A percentile compares a stretch with the other conserved stretches of the same genome.
These are phyloP conservation scores for Ganoderma lingzhi DNA, from an alignment of 1,284 basidiomycete genomes.

Conservation along the genomic window DNA sequence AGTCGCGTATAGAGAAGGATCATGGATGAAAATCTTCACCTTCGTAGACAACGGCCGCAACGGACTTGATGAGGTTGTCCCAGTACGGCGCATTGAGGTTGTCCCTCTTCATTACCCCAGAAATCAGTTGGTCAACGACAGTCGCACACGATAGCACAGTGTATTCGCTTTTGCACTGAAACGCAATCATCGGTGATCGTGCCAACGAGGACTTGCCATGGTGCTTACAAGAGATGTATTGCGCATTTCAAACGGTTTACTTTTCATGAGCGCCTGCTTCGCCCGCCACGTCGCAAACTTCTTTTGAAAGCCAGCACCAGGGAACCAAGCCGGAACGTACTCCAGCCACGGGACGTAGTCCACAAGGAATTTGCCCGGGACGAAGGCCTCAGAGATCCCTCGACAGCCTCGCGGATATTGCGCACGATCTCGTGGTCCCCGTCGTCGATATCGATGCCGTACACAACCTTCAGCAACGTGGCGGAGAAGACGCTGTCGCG, in stretches of 20 bases:
- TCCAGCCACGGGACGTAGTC: slow-evolving; percentile 32
- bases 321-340: slow-evolving; percentile 38
- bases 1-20: neutral
- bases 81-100: neutral
- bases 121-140: neutral
- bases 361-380: slow-evolving; percentile 17
- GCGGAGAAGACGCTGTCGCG: slow-evolving; percentile 10
- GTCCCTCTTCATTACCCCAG: neutral
- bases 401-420: neutral
- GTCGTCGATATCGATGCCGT: slow-evolving; percentile 19
- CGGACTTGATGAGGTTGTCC: slow-evolving; percentile 7
- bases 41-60: slow-evolving; percentile 7
- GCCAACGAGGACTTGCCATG: neutral
- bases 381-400: slow-evolving; percentile 3
- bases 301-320: slow-evolving; percentile 34
- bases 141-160: neutral
- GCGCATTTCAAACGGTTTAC: slow-evolving; percentile 12
- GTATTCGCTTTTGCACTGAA: neutral
- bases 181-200: neutral
- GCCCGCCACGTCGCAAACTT: slow-evolving; percentile 37
- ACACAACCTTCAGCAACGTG: slow-evolving; percentile 20
- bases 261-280: slow-evolving; percentile 9
- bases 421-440: slow-evolving; percentile 6
- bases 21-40: neutral
- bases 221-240: neutral